Base-by-base conservation (phyloP, 2,329 filamentous ascomycete genomes). In the Fusarium agapanthi region DNA sequence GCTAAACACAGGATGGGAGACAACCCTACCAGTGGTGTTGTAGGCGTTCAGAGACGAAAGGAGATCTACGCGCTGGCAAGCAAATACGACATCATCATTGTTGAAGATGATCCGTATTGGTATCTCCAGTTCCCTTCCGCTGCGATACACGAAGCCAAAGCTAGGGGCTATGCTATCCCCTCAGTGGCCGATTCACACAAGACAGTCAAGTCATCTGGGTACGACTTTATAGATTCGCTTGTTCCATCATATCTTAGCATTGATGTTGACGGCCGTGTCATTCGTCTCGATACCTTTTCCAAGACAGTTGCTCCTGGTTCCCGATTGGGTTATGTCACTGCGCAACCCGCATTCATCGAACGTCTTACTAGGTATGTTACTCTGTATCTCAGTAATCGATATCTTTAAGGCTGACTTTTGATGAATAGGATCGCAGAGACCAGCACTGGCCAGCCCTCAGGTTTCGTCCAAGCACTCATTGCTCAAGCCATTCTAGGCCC, bases 41-140 rank as follows among this genome's bases (percentile, higher is more conserved):
- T 97, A 5, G 91, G 92, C 6, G 80, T 96, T 15, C 84, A 91
- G 76, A 90, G 95, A 44, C 89, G 93, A 61, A 92, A 89, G 76
- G 90, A 95, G 57, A 88, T 98, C 34, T 98, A 98, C 79, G 89
- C 87, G 24, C 80, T 98, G 20, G 96, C 93, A 82, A 90, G 90
- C 80, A 89, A 92, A 79, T 97, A 94, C 83, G 95, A 98, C 81
- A 88, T 98, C 71, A 89, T 98, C 77, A 97, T 98, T 73, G 84
- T 97, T 69, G 95, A 98, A 81, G 95, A 98, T 77, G 95, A 98
- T 71, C 95, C 95, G 11, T 98, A 98, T 84, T 98, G 94, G 93
- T 95, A 96, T 81, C 86, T 98, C 14, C 95, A 98, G 80, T 98
- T 90, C 81, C 94, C 94, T 0, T 93, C 93, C 2, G 91, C 93